A percentile compares a stretch with the other conserved stretches of the same genome.
Conservation (phyloP, 805 yeast species). For the Kuraishia ogatae region DNA sequence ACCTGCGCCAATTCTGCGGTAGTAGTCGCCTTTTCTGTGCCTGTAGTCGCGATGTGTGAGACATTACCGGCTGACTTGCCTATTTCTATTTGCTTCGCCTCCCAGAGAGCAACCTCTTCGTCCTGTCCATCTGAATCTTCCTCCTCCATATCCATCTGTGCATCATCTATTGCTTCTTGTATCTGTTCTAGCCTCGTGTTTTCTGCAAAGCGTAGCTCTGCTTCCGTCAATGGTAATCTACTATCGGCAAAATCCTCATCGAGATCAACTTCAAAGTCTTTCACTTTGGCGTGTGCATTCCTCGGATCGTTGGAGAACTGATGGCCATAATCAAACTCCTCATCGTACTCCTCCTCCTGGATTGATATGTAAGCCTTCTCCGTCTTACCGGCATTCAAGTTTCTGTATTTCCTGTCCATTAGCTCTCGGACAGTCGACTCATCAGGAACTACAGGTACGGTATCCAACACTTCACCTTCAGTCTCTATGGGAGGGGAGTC, state of each 20-base stretch:
- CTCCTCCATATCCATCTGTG: constrained; percentile 13
- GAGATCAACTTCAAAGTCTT: constrained; percentile 11
- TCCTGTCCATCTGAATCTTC: constrained; percentile 6
- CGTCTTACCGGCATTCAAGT: constrained; percentile 2
- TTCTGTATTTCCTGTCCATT: constrained; percentile 13
- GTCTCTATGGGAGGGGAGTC: not conserved
- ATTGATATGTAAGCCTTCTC: not conserved
- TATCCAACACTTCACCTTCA: constrained; percentile 1
- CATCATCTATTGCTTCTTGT: constrained; percentile 24
- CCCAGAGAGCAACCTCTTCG: constrained; percentile 1
- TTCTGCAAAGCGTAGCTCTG: constrained; percentile 17
- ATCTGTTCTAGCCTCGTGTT: constrained; percentile 20
- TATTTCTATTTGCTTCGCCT: not conserved
- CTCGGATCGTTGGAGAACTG: constrained; percentile 8
- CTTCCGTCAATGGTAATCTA: constrained; percentile 19
- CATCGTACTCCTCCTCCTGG: constrained; percentile 6
- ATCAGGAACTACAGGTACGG: constrained; percentile 10
- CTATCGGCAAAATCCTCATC: constrained; percentile 17
- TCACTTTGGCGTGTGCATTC: constrained; percentile 8
- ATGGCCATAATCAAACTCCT: constrained; percentile 8
- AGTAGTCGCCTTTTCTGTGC: not conserved
- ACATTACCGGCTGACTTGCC: not conserved
- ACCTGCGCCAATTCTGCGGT: not conserved
- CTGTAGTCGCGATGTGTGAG: not conserved
- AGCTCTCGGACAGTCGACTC: constrained; percentile 11